phyloP scores from a whole-genome alignment of 2,329 filamentous ascomycete genomes.

The Cadophora luteo-olivacea region DNA sequence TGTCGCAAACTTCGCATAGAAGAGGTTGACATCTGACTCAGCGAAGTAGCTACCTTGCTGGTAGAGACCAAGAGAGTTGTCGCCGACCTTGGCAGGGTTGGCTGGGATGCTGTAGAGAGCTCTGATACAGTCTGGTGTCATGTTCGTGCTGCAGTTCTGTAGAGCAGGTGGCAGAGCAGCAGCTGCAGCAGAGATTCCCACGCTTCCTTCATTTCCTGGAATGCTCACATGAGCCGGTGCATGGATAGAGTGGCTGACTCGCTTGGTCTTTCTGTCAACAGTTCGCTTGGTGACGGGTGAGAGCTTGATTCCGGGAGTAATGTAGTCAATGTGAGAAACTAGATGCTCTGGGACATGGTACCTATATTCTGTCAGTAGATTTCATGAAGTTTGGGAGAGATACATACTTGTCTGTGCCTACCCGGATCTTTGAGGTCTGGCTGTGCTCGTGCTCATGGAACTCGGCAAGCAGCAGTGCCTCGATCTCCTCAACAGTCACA shows the following conservation, averaged over 20 bases:
- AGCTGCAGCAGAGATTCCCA: constrained; percentile 16
- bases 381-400: constrained; percentile 51
- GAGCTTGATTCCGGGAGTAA: constrained; percentile 66
- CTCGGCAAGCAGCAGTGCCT: constrained; percentile 57
- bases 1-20: constrained; percentile 26
- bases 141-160: constrained; percentile 40
- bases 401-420: constrained; percentile 53
- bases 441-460: constrained; percentile 58
- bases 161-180: constrained; percentile 26
- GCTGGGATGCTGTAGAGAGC: constrained; percentile 49
- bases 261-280: constrained; percentile 29
- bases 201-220: constrained; percentile 2
- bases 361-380: constrained; percentile 40
- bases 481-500: constrained; percentile 56
- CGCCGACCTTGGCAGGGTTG: constrained; percentile 39
- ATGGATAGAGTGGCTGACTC: constrained; percentile 23
- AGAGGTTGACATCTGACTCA: constrained; percentile 32
- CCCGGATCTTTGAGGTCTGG: constrained; percentile 58
- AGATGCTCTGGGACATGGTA: constrained; percentile 59
- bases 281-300: constrained; percentile 47
- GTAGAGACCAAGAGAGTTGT: constrained; percentile 34
- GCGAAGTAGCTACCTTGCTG: constrained; percentile 31
- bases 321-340: constrained; percentile 61
- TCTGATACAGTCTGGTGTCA: constrained; percentile 45
- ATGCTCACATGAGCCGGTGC: constrained; percentile 18